These are phyloP conservation scores for Penicillium arizonense DNA, from an alignment of 495 filamentous ascomycete genomes.

Conservation along the genomic window DNA sequence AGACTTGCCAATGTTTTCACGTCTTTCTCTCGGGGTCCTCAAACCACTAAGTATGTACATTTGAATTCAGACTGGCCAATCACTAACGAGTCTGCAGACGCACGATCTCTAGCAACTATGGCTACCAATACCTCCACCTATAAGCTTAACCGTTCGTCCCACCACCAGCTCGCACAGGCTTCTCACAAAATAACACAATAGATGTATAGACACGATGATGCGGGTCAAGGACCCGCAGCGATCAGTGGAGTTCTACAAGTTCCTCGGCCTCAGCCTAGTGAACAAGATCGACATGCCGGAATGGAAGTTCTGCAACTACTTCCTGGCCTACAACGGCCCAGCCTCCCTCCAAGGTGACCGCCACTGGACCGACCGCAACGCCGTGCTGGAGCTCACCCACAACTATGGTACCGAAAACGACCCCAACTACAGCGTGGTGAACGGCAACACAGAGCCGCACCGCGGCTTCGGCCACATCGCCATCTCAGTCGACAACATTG, in stretches of 20 bases:
- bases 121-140: constrained; percentile 77
- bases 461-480: constrained; percentile 90
- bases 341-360: constrained; percentile 71
- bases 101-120: constrained; percentile 59
- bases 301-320: constrained; percentile 78
- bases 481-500: constrained; percentile 85
- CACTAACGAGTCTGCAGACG: constrained; percentile 21
- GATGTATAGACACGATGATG: constrained; percentile 60
- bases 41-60: background rate
- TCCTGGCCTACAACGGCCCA: constrained; percentile 61
- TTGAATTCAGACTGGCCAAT: constrained; percentile 3
- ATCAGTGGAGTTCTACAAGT: constrained; percentile 92
- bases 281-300: constrained; percentile 72
- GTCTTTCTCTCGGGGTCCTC: constrained; percentile 1
- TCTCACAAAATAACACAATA: constrained; percentile 10
- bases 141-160: constrained; percentile 76
- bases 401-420: constrained; percentile 95
- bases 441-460: constrained; percentile 85
- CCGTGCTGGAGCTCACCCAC: constrained; percentile 90
- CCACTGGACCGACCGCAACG: constrained; percentile 81
- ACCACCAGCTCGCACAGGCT: constrained; percentile 1
- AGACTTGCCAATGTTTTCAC: background rate
- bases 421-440: constrained; percentile 75
- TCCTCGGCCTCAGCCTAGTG: constrained; percentile 84
- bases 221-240: constrained; percentile 91